These are phyloP conservation scores for Xylona heveae DNA, from an alignment of 495 filamentous ascomycete genomes.

Conservation along the genomic window DNA sequence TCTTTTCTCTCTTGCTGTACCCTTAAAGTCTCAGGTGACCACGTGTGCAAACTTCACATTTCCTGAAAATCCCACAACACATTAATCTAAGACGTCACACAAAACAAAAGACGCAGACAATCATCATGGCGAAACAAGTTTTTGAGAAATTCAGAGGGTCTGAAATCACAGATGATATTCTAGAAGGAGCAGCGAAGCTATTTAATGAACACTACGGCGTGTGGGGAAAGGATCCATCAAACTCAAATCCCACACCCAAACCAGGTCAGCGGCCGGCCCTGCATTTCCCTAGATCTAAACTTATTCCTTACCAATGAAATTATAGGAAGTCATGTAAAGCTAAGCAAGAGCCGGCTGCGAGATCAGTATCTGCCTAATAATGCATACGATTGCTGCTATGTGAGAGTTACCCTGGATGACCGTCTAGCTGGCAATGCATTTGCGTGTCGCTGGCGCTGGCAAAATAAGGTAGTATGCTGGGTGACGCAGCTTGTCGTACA, in stretches of 20 bases:
- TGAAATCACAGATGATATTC: slow-evolving; percentile 13
- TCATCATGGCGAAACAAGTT: slow-evolving; percentile 5
- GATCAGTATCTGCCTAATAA: slow-evolving; percentile 9
- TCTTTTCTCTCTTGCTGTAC: too few species aligned
- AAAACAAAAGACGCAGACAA: too few species aligned
- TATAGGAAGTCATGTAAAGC: slow-evolving; percentile 11
- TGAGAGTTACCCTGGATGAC: slow-evolving; percentile 12
- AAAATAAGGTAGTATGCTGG: slow-evolving; percentile 15
- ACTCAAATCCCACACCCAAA: slow-evolving; percentile 7
- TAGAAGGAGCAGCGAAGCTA: slow-evolving; percentile 14
- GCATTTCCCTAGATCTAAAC: slow-evolving; percentile 4
- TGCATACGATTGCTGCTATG: slow-evolving; percentile 9
- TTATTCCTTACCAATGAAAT: too few species aligned
- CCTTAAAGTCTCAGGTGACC: too few species aligned
- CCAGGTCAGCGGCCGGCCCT: slow-evolving; percentile 4
- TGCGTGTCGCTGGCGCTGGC: slow-evolving; percentile 13
- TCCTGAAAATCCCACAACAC: too few species aligned
- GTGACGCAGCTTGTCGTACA: slow-evolving; percentile 19
- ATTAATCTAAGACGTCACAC: too few species aligned
- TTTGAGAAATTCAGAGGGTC: slow-evolving; percentile 9
- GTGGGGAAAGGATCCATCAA: slow-evolving; percentile 10
- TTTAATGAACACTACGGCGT: slow-evolving; percentile 17
- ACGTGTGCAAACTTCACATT: too few species aligned
- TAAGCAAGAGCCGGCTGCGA: slow-evolving; percentile 10
- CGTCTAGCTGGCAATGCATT: slow-evolving; percentile 17